Evolutionary conservation across 1,139 yeast genomes (phyloP), one percentile per base, ranked within the genome.

Genomic region (Debaryomycetaceae sp.): DNA sequence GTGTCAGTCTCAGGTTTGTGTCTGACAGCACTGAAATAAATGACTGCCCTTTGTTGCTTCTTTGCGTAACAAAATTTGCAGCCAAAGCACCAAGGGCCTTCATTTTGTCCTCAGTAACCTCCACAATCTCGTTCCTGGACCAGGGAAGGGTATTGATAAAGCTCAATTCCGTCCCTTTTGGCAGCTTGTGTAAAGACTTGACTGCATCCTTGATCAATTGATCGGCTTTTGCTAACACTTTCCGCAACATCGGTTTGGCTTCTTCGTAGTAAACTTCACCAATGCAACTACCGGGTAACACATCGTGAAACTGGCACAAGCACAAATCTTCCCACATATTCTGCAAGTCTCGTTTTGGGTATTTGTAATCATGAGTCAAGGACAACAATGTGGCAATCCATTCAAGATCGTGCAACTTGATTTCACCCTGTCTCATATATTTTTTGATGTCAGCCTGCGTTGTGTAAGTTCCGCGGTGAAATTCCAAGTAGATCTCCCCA

Each of bases 391-490:
- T 76, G 0, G 96, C 89, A 43, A 85, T 58, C 51, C 74, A 76
- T 61, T 91, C 98, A 43, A 89, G 65, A 56, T 88, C 96, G 49
- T 84, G 95, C 45, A 91, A 65, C 48, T 80, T 69, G 30, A 78
- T 58, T 58, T 91, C 97, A n/a, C 81, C 71, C 18, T 67, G 58
- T 48, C 98, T 72, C 76, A 88, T 84, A 51, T 77, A 73, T 49
- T 75, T 77, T 58, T 91, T 91, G 30, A 85, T 81, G 37, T 77
- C 75, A 0, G 95, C 94, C 55, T 91, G 98, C 2, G 95, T 76
- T 4, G 97, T 91, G 54, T 91, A 91, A 3, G 97, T 89, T 36
- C 97, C 98, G 53, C 98, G 78, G 56, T 91, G 98, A 61, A 83
- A 88, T 58, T 91, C 98, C 49, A 91, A 73, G 57, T 91, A 91